Conservation (phyloP, 768 basidiomycete species). For the Suillus ampliporus region DNA sequence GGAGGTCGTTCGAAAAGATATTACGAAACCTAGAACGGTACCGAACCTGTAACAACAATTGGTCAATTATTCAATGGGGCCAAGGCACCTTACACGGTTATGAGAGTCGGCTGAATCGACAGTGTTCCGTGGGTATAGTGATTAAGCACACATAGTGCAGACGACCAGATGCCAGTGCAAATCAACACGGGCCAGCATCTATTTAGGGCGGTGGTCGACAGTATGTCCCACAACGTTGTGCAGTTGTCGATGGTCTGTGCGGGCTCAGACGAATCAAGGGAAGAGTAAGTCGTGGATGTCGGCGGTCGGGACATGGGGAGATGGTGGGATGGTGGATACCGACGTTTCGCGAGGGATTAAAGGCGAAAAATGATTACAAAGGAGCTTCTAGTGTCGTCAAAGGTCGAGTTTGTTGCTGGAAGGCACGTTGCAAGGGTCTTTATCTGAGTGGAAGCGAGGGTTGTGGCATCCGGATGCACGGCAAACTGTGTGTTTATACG, state of each 20-base stretch:
- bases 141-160: constrained; percentile 57
- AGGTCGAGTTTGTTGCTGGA: background rate
- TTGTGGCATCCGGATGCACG: background rate
- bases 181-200: constrained; percentile 57
- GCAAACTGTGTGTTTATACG: no score
- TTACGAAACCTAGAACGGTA: constrained; percentile 76
- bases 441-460: background rate
- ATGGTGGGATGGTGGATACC: background rate
- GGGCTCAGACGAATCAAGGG: background rate
- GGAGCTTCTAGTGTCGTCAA: background rate
- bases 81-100: constrained; percentile 62
- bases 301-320: background rate
- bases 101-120: constrained; percentile 55
- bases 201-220: constrained; percentile 29
- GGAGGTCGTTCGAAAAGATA: constrained; percentile 72
- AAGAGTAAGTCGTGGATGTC: background rate
- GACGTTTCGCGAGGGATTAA: background rate
- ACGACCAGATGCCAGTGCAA: constrained; percentile 67
- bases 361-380: background rate
- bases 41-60: constrained; percentile 42
- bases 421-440: background rate
- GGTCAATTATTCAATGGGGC: constrained; percentile 28
- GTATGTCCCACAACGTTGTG: background rate
- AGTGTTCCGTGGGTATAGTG: constrained; percentile 47
- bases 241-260: background rate